A percentile compares a stretch with the other conserved stretches of the same genome.
Evolutionary conservation across 148 eudicot genomes (phyloP).

Genomic region (Rheum nobile): DNA sequence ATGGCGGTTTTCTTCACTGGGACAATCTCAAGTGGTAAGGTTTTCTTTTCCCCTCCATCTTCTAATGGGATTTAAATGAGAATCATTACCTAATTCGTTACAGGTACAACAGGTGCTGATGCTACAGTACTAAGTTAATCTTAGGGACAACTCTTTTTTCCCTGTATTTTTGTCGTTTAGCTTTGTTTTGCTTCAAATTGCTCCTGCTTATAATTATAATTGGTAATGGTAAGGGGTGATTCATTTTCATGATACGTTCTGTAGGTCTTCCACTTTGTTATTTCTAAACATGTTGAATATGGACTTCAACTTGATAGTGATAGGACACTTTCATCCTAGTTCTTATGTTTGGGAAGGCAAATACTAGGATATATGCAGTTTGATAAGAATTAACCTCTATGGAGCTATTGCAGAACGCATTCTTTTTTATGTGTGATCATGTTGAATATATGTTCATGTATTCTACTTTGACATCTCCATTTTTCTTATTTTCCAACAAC

Average conservation of each 20-base stretch:
- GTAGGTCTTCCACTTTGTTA: not conserved
- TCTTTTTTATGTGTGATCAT: not conserved
- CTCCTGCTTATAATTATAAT: no score
- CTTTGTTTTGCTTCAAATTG: no score
- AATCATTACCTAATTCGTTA: no score
- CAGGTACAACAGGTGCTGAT: no score
- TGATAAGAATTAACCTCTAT: no score
- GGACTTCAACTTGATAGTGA: no score
- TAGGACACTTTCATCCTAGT: not conserved
- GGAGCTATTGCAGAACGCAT: not conserved
- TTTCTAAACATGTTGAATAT: not conserved
- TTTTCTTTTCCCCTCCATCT: not conserved
- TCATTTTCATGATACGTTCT: not conserved
- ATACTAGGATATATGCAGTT: no score
- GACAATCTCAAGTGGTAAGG: conserved; percentile 43
- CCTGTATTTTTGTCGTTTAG: no score
- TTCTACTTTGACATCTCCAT: not conserved
- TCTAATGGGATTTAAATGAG: not conserved
- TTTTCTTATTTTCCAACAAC: not conserved
- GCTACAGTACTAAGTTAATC: no score
- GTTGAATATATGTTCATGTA: not conserved
- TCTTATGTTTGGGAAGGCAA: no score
- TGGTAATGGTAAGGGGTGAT: not conserved
- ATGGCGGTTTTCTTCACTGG: conserved; percentile 84
- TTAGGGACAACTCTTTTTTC: no score